Conservation (phyloP, 31 red algal genomes). For the Asparagopsis taxiformis region DNA sequence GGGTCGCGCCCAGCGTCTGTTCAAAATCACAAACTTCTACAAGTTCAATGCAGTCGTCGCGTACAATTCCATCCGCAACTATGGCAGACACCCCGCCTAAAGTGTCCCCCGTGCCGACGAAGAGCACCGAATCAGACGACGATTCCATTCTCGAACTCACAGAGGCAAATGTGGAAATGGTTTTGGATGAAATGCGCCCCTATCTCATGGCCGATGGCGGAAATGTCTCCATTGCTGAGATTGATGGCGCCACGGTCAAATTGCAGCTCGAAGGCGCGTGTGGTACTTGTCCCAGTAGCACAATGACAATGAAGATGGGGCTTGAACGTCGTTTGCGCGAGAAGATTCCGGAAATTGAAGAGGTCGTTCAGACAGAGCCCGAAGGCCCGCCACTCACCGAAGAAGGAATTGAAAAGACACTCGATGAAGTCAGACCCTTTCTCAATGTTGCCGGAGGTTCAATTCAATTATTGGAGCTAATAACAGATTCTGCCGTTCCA, state of each 20-base stretch:
- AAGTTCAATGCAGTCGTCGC: no score
- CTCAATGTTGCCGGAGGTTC: constrained; percentile 97
- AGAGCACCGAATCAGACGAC: neutral
- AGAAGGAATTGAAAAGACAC: constrained; percentile 85
- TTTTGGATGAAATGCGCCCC: constrained; percentile 96
- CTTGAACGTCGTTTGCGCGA: constrained; percentile 87
- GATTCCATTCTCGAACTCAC: constrained; percentile 61
- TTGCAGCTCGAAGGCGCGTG: constrained; percentile 93
- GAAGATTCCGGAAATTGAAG: constrained; percentile 92
- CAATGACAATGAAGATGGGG: constrained; percentile 99
- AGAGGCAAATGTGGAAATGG: constrained; percentile 80
- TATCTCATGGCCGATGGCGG: constrained; percentile 99
- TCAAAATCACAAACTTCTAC: no score
- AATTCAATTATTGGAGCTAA: constrained; percentile 69
- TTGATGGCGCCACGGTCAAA: constrained; percentile 96
- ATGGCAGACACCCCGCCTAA: constrained; percentile 19
- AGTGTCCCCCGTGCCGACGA: constrained; percentile 56
- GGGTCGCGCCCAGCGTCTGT: no score
- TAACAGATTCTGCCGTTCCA: constrained; percentile 61
- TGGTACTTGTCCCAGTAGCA: constrained; percentile 80
- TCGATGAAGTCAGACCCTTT: constrained; percentile 97
- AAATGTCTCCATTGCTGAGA: constrained; percentile 88
- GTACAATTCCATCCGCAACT: neutral
- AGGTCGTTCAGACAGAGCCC: constrained; percentile 85
- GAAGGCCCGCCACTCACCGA: constrained; percentile 69